These are phyloP conservation scores for Pythium phragmiticola DNA, from an alignment of 352 stramenopile genomes.

Conservation along the genomic window DNA sequence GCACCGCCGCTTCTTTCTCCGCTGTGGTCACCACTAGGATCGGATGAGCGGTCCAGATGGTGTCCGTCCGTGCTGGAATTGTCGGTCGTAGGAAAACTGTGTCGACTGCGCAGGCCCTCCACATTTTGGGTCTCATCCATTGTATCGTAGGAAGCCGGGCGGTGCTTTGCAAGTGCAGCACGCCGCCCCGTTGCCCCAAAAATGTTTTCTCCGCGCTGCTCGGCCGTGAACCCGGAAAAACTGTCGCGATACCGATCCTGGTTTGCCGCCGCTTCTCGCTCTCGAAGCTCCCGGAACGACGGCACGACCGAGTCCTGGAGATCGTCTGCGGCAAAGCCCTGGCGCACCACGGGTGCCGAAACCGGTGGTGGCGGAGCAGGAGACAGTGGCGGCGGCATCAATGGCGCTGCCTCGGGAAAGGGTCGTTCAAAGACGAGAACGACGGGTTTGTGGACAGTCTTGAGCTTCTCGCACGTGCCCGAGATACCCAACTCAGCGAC, in stretches of 20 bases:
- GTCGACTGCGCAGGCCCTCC: background rate
- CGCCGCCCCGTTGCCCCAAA: slow-evolving; percentile 11
- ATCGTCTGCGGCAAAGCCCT: slow-evolving; percentile 12
- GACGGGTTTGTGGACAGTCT: slow-evolving; percentile 77
- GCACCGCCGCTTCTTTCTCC: background rate
- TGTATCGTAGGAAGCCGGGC: slow-evolving; percentile 8
- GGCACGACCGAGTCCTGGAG: slow-evolving; percentile 36
- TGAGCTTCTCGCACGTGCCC: slow-evolving; percentile 74
- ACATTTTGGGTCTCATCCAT: slow-evolving; percentile 1
- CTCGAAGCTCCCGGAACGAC: slow-evolving; percentile 59
- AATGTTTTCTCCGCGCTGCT: slow-evolving; percentile 8
- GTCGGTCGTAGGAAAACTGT: slow-evolving; percentile 8
- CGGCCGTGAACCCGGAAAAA: slow-evolving; percentile 11
- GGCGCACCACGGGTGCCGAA: background rate
- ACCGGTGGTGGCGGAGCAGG: slow-evolving; percentile 12
- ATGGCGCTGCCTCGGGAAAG: slow-evolving; percentile 4
- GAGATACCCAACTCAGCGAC: slow-evolving; percentile 68
- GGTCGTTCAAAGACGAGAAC: slow-evolving; percentile 70
- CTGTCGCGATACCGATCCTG: slow-evolving; percentile 17
- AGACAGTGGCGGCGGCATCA: slow-evolving; percentile 4
- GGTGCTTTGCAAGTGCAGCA: background rate
- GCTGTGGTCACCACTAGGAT: slow-evolving; percentile 2
- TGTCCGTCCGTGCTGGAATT: background rate
- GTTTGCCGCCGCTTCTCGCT: slow-evolving; percentile 35
- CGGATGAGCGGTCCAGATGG: background rate